phyloP scores from a whole-genome alignment of 2,329 filamentous ascomycete genomes.

The Setomelanomma holmii region DNA sequence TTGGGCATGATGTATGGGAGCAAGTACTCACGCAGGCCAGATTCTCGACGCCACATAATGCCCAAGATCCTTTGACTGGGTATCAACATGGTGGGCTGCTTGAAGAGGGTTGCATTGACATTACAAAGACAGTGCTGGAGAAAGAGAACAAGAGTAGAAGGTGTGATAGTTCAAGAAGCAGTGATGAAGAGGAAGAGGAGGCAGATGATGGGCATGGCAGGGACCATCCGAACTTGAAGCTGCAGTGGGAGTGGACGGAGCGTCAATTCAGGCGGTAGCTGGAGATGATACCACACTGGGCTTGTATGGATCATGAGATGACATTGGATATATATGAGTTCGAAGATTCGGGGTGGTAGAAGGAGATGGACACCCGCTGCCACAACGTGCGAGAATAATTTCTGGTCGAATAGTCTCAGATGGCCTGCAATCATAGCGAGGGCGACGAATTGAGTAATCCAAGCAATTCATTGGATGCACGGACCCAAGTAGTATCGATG shows the following conservation, averaged over 20 bases:
- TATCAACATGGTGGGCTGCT: slow-evolving; percentile 18
- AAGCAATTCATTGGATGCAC: no score
- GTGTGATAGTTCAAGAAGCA: slow-evolving; percentile 8
- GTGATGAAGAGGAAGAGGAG: slow-evolving; percentile 15
- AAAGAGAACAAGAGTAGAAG: neutral
- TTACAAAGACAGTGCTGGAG: slow-evolving; percentile 12
- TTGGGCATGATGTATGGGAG: neutral
- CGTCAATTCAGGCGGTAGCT: no score
- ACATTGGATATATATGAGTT: no score
- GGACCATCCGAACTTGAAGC: slow-evolving; percentile 18
- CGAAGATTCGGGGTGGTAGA: no score
- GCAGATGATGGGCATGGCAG: slow-evolving; percentile 2
- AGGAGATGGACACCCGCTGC: no score
- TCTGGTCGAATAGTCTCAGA: no score
- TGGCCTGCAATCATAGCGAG: no score
- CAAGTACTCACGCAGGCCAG: slow-evolving; percentile 3
- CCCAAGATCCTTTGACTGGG: slow-evolving; percentile 11
- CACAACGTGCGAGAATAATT: no score
- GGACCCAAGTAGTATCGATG: no score
- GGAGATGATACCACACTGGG: no score
- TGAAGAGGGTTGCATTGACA: slow-evolving; percentile 23
- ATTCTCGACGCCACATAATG: slow-evolving; percentile 15
- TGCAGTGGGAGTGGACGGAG: slow-evolving; percentile 25
- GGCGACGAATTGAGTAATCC: no score
- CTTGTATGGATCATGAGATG: no score